These are phyloP conservation scores for Barnettozyma salicaria DNA, from an alignment of 805 yeast species.

Conservation along the genomic window DNA sequence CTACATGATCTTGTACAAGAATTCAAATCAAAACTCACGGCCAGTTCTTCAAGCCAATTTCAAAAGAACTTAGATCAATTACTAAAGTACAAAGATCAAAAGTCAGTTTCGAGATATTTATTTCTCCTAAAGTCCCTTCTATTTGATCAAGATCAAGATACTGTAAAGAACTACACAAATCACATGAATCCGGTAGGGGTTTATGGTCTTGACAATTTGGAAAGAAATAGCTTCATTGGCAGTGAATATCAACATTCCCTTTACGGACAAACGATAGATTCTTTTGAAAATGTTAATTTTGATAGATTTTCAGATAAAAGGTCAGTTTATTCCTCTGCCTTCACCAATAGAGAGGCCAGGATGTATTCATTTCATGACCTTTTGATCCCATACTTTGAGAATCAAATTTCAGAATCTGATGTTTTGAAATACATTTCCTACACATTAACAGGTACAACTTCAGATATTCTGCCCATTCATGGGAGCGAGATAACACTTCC, in stretches of 20 bases:
- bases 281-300: slow-evolving; percentile 31
- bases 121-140: slow-evolving; percentile 25
- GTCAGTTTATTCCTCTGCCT: slow-evolving; percentile 28
- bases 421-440: slow-evolving; percentile 45
- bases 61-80: slow-evolving; percentile 30
- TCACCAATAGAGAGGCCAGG: slow-evolving; percentile 8
- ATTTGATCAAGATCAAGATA: not conserved
- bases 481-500: slow-evolving; percentile 40
- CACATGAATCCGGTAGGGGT: not conserved
- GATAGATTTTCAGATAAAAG: slow-evolving; percentile 34
- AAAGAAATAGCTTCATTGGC: slow-evolving; percentile 8
- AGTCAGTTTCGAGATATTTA: slow-evolving; percentile 33
- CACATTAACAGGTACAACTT: slow-evolving; percentile 56
- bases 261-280: slow-evolving; percentile 29
- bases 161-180: slow-evolving; percentile 2
- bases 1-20: slow-evolving; percentile 2
- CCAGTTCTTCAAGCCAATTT: slow-evolving; percentile 29
- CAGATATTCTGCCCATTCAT: slow-evolving; percentile 45
- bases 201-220: slow-evolving; percentile 1
- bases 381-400: slow-evolving; percentile 30
- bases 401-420: slow-evolving; percentile 33
- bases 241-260: slow-evolving; percentile 10
- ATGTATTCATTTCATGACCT: slow-evolving; percentile 26
- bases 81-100: slow-evolving; percentile 25
- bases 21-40: slow-evolving; percentile 4